Base-by-base conservation (phyloP, 345 rosid genomes). In the Salix suchowensis region DNA sequence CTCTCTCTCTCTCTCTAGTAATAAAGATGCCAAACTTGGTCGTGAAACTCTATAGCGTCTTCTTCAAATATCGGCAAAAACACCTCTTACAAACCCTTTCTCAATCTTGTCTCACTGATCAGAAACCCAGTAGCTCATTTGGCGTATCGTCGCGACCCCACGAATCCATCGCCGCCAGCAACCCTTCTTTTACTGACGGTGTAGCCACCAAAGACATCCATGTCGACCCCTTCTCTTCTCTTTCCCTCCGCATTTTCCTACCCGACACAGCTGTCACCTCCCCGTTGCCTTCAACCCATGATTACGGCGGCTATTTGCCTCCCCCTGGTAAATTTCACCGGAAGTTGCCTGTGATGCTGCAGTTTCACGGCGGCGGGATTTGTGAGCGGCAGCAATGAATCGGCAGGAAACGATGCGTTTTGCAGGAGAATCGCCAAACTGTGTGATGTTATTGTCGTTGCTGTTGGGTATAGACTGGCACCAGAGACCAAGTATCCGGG, bases 321-420 rank as follows among this genome's bases (percentile, higher is more conserved):
- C 54, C 71, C 28, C 71, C 71, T 0, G 32, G 71, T 37, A 21
- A 2, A 7, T 23, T 40, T 7, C 92, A 96, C 28, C 72, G 91
- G 76, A 89, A 86, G 74, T 79, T 96, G 62, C 97, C 96, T 28
- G 83, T 96, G 42, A 86, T 93, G 86, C 48, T 96, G 86, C 98
- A 96, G 87, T 96, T 93, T 36, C 98, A 96, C 36, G 98, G 98
- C 34, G 99, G 99, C 1, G 97, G 98, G 11, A n/a, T 93, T 97
- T 97, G 96, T 96, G 52, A 93, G 97, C 71, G 97, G 98, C 70
- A 89, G 97, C 73, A 89, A 88, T 52, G 98, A 93, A 70, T 95
- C 98, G 23, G 94, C 88, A 65, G 94, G 94, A 7, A 96, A 93
- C 76, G 99, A 91, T 89, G 78, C 68, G 48, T 96, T 93, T 52